These are phyloP conservation scores for Plectosphaerella cucumerina DNA, from an alignment of 2,329 filamentous ascomycete species.

Conservation along the genomic window DNA sequence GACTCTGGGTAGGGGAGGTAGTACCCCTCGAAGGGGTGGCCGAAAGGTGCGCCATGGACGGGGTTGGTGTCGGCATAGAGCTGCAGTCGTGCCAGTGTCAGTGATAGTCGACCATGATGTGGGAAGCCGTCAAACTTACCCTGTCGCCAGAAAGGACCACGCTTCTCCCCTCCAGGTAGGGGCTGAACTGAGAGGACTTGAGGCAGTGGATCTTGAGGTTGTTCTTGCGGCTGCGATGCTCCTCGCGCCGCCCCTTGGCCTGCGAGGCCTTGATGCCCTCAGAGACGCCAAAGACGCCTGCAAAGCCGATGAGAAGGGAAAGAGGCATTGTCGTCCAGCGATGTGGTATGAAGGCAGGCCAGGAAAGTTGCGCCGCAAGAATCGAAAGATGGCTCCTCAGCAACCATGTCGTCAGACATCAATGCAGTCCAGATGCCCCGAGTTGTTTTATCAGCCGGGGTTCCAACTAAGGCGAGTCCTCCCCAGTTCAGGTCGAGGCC, in stretches of 20 bases:
- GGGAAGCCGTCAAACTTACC: constrained; percentile 16
- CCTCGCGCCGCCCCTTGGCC: constrained; percentile 37
- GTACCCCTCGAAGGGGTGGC: constrained; percentile 53
- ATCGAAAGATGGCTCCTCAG: not conserved
- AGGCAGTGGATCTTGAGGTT: constrained; percentile 41
- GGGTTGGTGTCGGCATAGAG: constrained; percentile 42
- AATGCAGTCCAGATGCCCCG: not conserved
- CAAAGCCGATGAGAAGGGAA: constrained; percentile 32
- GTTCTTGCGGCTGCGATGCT: constrained; percentile 42
- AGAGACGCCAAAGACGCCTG: constrained; percentile 38
- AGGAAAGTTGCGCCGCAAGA: not conserved
- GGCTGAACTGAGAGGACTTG: constrained; percentile 38
- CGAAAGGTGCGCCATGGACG: constrained; percentile 22
- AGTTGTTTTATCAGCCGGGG: not conserved
- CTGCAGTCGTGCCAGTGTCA: constrained; percentile 19
- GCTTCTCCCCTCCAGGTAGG: constrained; percentile 35
- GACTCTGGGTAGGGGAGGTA: constrained; percentile 53
- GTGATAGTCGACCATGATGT: not conserved
- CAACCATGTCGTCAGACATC: not conserved
- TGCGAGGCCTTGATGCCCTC: constrained; percentile 44
- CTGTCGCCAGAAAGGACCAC: constrained; percentile 40
- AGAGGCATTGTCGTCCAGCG: constrained; percentile 14
- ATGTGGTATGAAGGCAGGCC: not conserved
- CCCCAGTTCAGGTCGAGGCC: not conserved
- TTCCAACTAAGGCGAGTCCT: not conserved